Percentiles rank a stretch among this genome's conserved stretches.
Conservation (phyloP, 768 basidiomycete genomes). For the Chlorophyllum brunneum region DNA sequence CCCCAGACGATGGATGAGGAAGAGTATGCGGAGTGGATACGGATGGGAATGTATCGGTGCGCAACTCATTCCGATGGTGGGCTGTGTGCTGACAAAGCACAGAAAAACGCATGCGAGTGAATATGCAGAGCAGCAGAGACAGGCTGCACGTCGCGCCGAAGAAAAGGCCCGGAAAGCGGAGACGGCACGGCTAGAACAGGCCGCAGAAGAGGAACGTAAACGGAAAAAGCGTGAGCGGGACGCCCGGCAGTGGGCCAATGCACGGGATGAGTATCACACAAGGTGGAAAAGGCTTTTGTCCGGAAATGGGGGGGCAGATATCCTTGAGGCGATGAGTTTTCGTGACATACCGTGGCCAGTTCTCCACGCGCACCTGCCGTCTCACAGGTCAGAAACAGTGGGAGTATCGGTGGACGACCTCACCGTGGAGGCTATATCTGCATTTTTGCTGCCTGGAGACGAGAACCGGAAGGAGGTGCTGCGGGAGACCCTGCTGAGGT, state of each 20-base stretch:
- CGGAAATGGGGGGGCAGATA: constrained; percentile 18
- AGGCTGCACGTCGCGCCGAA: constrained; percentile 48
- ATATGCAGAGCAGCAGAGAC: constrained; percentile 56
- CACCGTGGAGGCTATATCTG: constrained; percentile 48
- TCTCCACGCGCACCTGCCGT: constrained; percentile 30
- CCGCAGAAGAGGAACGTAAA: constrained; percentile 49
- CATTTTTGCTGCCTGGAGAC: constrained; percentile 47
- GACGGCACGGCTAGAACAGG: constrained; percentile 44
- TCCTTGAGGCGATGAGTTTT: constrained; percentile 36
- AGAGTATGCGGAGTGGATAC: constrained; percentile 84
- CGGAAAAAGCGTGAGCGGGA: constrained; percentile 46
- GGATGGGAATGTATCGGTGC: constrained; percentile 81
- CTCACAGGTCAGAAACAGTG: constrained; percentile 15
- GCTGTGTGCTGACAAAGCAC: background rate
- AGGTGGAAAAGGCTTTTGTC: constrained; percentile 53
- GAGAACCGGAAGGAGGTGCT: constrained; percentile 51
- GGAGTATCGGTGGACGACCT: constrained; percentile 42
- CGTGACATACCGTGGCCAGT: constrained; percentile 76
- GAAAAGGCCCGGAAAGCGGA: constrained; percentile 54
- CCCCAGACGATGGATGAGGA: constrained; percentile 71
- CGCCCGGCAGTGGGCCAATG: constrained; percentile 36
- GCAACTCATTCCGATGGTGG: constrained; percentile 17
- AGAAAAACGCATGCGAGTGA: constrained; percentile 70
- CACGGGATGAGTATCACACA: constrained; percentile 49
- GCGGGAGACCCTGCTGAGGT: constrained; percentile 65